phyloP scores from a whole-genome alignment of 768 basidiomycete species.

The Clitopilus passeckerianus region DNA sequence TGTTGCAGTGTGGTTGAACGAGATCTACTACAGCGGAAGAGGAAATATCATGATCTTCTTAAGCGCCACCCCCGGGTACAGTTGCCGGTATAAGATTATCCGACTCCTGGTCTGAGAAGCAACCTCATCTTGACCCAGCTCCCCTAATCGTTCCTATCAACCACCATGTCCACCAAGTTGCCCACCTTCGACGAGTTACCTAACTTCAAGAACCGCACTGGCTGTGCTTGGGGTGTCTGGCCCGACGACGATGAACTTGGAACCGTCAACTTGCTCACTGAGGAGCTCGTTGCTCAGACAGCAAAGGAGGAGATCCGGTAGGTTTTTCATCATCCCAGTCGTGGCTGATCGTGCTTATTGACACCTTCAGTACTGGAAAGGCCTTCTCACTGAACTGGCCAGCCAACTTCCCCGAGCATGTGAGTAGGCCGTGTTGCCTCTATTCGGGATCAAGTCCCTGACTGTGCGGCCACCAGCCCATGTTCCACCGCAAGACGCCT shows the following conservation, averaged over 20 bases:
- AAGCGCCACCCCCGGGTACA: neutral
- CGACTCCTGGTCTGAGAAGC: neutral
- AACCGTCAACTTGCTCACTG: conserved; percentile 61
- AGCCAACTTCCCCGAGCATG: conserved; percentile 62
- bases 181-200: conserved; percentile 34
- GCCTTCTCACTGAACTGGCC: conserved; percentile 65
- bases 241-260: conserved; percentile 62
- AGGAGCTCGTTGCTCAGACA: conserved; percentile 53
- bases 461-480: conserved; percentile 32
- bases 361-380: conserved; percentile 38
- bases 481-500: conserved; percentile 51
- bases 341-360: neutral
- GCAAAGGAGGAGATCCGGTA: conserved; percentile 52
- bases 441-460: neutral
- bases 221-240: conserved; percentile 71
- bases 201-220: conserved; percentile 47
- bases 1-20: too few species aligned
- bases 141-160: neutral
- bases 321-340: neutral
- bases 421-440: conserved; percentile 11
- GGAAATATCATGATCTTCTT: neutral
- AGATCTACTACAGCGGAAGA: too few species aligned
- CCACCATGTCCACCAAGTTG: conserved; percentile 5
- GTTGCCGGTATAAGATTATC: neutral
- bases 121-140: neutral